These are phyloP conservation scores for Carnegiea gigantea DNA, from an alignment of 179 eudicot genomes.

Conservation along the genomic window DNA sequence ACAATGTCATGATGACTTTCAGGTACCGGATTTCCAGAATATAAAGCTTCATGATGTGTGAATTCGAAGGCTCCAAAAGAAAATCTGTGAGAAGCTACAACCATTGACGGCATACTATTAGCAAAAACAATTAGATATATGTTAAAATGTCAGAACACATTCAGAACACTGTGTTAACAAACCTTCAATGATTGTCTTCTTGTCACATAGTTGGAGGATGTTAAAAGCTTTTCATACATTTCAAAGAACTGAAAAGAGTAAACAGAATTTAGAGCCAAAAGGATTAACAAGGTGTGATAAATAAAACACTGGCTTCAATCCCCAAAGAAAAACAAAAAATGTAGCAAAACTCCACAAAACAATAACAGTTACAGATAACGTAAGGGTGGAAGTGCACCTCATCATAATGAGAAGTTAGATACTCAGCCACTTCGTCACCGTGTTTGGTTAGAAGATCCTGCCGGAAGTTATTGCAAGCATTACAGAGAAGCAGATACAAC, in stretches of 20 bases:
- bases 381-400: slow-evolving; percentile 50
- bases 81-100: slow-evolving; percentile 87
- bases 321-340: background rate
- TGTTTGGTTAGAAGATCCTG: slow-evolving; percentile 97
- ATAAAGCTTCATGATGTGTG: slow-evolving; percentile 90
- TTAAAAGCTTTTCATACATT: slow-evolving; percentile 72
- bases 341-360: background rate
- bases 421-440: slow-evolving; percentile 66
- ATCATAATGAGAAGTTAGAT: slow-evolving; percentile 65
- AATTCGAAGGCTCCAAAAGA: slow-evolving; percentile 90
- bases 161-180: slow-evolving; percentile 21
- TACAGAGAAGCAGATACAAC: slow-evolving; percentile 8
- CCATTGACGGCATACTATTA: slow-evolving; percentile 32
- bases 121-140: background rate
- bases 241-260: slow-evolving; percentile 69
- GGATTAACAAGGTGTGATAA: background rate
- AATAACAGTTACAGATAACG: background rate
- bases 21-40: slow-evolving; percentile 79
- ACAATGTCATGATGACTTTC: slow-evolving; percentile 87
- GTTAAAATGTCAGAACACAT: background rate
- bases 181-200: slow-evolving; percentile 99
- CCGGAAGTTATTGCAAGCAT: slow-evolving; percentile 12
- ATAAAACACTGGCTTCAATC: background rate
- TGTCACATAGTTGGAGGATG: slow-evolving; percentile 87
- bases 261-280: slow-evolving; percentile 22